Evolutionary conservation across 371 early-diverging fungal species (phyloP).

Genomic region (Saksenaea oblongispora): DNA sequence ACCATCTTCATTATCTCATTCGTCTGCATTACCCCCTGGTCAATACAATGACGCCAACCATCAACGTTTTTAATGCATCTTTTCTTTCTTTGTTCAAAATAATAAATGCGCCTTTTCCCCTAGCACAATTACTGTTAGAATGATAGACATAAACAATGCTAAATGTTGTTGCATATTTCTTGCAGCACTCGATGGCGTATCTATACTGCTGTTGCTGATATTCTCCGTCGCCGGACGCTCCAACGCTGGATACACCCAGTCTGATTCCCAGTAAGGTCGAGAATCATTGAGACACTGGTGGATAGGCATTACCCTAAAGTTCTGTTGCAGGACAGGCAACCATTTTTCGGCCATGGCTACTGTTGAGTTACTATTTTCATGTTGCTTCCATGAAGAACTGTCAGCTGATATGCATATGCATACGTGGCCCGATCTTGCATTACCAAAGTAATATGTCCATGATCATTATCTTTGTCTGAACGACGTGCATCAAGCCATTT

Average conservation of each 20-base stretch:
- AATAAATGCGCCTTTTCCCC: background rate
- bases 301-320: slow-evolving; percentile 49
- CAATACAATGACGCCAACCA: slow-evolving; percentile 5
- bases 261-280: slow-evolving; percentile 51
- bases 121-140: background rate
- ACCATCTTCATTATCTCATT: slow-evolving; percentile 1
- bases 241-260: slow-evolving; percentile 37
- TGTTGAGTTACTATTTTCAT: slow-evolving; percentile 49
- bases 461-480: slow-evolving; percentile 24
- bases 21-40: slow-evolving; percentile 8
- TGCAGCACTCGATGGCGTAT: background rate
- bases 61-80: background rate
- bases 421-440: background rate
- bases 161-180: background rate
- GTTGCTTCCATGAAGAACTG: slow-evolving; percentile 27
- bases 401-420: background rate
- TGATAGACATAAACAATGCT: background rate
- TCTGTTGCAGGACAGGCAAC: slow-evolving; percentile 42
- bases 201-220: background rate
- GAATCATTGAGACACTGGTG: slow-evolving; percentile 52
- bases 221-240: slow-evolving; percentile 8
- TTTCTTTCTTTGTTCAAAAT: background rate
- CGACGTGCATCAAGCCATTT: slow-evolving; percentile 37
- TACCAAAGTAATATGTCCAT: slow-evolving; percentile 49
- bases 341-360: slow-evolving; percentile 46